Conservation (phyloP, 2,329 filamentous ascomycete species). For the Hymenoscyphus fraxineus region DNA sequence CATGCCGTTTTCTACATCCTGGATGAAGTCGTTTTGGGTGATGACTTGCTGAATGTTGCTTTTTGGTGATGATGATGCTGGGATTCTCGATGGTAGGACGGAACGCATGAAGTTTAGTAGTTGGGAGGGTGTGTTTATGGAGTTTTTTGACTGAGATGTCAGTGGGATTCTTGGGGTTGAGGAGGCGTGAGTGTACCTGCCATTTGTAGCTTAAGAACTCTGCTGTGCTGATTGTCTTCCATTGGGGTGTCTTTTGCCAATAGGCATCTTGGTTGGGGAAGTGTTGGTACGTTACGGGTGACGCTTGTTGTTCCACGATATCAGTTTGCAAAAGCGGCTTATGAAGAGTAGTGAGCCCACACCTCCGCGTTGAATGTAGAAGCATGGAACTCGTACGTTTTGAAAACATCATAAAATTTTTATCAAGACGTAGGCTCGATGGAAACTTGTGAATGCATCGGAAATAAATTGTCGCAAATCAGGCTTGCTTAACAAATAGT, state of each 20-base stretch:
- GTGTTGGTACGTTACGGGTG: neutral
- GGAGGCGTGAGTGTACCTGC: neutral
- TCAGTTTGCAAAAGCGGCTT: neutral
- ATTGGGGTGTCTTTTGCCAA: neutral
- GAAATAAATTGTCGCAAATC: neutral
- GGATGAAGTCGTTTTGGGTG: constrained; percentile 41
- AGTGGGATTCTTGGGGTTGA: neutral
- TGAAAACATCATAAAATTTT: neutral
- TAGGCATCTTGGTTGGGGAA: neutral
- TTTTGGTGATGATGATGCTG: neutral
- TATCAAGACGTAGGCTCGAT: neutral
- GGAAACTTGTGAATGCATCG: neutral
- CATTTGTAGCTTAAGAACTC: neutral
- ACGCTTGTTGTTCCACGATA: neutral
- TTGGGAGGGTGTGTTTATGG: neutral
- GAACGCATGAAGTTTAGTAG: neutral
- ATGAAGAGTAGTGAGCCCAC: neutral
- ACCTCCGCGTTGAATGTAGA: neutral
- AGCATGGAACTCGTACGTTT: neutral
- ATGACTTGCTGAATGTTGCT: neutral
- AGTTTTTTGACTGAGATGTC: neutral
- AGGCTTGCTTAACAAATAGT: neutral
- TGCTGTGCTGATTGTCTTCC: neutral
- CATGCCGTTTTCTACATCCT: constrained; percentile 51
- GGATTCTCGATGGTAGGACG: neutral